Evolutionary conservation across 73 alveolate genomes (phyloP), one percentile per base, ranked within the genome.

Genomic region (Effrenium voratum): DNA sequence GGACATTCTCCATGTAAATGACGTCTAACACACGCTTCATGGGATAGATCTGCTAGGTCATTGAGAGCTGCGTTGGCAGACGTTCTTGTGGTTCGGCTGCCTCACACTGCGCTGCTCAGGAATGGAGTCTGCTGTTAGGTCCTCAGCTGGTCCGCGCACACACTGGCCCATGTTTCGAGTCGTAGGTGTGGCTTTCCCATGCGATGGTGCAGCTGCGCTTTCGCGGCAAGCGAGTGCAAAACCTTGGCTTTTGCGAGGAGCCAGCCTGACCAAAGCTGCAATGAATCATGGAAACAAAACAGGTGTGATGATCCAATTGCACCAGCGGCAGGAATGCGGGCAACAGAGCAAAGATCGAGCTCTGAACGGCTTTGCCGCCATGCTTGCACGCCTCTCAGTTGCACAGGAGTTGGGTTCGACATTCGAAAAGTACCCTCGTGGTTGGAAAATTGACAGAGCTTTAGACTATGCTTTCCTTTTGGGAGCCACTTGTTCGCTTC

Each of bases 181-280:
- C 63, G 26, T 12, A 81, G 91, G 91, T 81, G 46, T 81, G 91
- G 91, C 32, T 81, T 34, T 81, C 73, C 49, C 91, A 81, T 44
- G 91, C 91, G 3, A 34, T 81, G 60, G 91, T 81, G 45, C 91
- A 81, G 36, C n/a, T 81, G 91, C 91, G 91, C 91, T 81, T 81
- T 28, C 72, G 91, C 36, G 91, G 91, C 36, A 81, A 81, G 73
- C 91, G 91, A 70, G 32, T 15, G 73, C 73, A 79, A 32, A 79
- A 70, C 1, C 73, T n/a, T 81, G 66, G 66, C 44, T 26, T 5
- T 5, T 77, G 88, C 43, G 88, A 77, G 88, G 88, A 6, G 59
- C 12, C n/a, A 22, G 28, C 72, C 72, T 60, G 75, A 32, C 75
- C 16, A n/a, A n/a, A n/a, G n/a, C n/a, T n/a, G n/a, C n/a, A n/a